These are phyloP conservation scores for Fulvia fulva DNA, from an alignment of 2,329 filamentous ascomycete species.

Conservation along the genomic window DNA sequence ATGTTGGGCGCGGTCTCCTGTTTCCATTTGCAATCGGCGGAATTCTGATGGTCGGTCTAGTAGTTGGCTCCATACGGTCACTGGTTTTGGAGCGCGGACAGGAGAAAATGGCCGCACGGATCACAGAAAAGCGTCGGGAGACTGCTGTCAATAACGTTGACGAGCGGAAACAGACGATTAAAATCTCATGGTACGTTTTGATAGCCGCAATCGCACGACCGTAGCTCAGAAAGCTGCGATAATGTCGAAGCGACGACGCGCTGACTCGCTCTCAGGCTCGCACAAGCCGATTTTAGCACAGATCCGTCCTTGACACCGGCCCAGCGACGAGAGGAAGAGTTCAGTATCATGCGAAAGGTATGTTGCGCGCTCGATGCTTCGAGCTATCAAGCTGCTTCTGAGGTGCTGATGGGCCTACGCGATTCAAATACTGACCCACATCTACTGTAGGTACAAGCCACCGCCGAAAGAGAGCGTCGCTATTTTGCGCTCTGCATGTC, in stretches of 20 bases:
- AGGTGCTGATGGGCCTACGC: neutral
- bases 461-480: slow-evolving; percentile 39
- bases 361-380: neutral
- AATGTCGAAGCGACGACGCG: neutral
- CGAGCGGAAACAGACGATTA: slow-evolving; percentile 39
- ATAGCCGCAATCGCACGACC: neutral
- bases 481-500: slow-evolving; percentile 41
- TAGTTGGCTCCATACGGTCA: slow-evolving; percentile 51
- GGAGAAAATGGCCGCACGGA: slow-evolving; percentile 48
- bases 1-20: slow-evolving; percentile 48
- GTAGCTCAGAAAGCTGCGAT: neutral
- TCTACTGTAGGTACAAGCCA: slow-evolving; percentile 34
- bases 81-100: slow-evolving; percentile 50
- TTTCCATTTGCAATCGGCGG: slow-evolving; percentile 55
- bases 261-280: slow-evolving; percentile 19
- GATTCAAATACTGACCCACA: neutral
- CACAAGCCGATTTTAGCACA: slow-evolving; percentile 40
- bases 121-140: slow-evolving; percentile 48
- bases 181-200: slow-evolving; percentile 35
- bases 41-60: slow-evolving; percentile 53
- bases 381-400: neutral
- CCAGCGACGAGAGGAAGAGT: slow-evolving; percentile 47
- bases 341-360: slow-evolving; percentile 44
- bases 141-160: slow-evolving; percentile 39
- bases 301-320: slow-evolving; percentile 36